Evolutionary conservation across 2,329 filamentous ascomycete species (phyloP), one percentile per base, ranked within the genome.

Genomic region (Cercospora canescens): DNA sequence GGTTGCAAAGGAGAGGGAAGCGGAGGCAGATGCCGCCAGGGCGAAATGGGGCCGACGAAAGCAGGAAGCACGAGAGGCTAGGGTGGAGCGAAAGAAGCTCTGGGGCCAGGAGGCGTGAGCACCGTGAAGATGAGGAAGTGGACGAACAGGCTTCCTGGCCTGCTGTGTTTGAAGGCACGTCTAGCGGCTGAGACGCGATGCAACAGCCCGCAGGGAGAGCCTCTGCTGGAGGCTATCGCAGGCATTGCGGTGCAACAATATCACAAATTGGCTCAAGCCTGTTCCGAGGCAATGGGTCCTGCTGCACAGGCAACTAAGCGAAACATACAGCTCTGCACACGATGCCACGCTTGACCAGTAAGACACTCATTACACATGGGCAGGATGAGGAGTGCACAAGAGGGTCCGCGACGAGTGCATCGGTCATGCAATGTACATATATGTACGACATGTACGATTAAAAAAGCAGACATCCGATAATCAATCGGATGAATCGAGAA

Each of bases 11-110:
- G 79, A 77, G 66, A 76, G 77, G 70, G 71, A 76, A 67, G 79
- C 82, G 45, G 78, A 83, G 70, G 74, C 87, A 72, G 83, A 86
- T 73, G 82, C 78, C 55, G 81, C 86, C 52, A 87, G 87, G 80
- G 81, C 79, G 63, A 83, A 81, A 77, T 91, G 88, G 88, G 88
- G 88, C 34, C 75, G 76, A 59, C 84, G 83, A 78, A 85, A 86
- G 77, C 82, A 81, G 68, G 83, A 84, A 78, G 88, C 88, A 48
- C 83, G 87, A 69, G 86, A 89, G 76, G 88, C 89, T 72, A 80
- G 87, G 72, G 77, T 80, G 72, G 81, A 85, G 76, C 85, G 88
- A 78, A 87, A 84, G 81, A 84, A 84, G 73, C 74, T 82, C 34
- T 90, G 88, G 88, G 86, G 84, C 56, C 81, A 81, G 72, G 87